These are phyloP conservation scores for Leccinum aurantiacum DNA, from an alignment of 768 basidiomycete species.

Conservation along the genomic window DNA sequence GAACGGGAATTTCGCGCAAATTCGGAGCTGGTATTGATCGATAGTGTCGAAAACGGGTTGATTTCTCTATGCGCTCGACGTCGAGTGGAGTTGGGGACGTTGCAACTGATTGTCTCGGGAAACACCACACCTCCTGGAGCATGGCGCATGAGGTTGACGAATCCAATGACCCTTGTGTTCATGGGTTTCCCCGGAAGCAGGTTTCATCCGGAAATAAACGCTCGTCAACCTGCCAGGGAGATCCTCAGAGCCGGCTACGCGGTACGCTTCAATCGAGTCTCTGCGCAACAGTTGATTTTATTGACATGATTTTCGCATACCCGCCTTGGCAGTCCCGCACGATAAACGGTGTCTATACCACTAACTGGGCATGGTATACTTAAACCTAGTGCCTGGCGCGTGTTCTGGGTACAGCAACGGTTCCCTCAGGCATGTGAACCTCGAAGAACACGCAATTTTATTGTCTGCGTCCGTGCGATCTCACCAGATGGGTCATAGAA, in stretches of 20 bases:
- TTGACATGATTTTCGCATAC: constrained; percentile 3
- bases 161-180: not conserved
- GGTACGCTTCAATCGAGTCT: not conserved
- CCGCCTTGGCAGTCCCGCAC: constrained; percentile 4
- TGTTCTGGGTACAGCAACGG: constrained; percentile 5
- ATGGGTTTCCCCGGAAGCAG: not conserved
- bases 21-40: not conserved
- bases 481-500: not conserved
- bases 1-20: constrained; percentile 2
- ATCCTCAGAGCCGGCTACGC: not conserved
- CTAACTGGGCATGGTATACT: constrained; percentile 9
- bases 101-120: not conserved
- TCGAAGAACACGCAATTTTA: not conserved
- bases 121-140: not conserved
- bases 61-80: not conserved
- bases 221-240: not conserved
- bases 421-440: constrained; percentile 9
- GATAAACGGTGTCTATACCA: constrained; percentile 17
- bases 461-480: constrained; percentile 5
- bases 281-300: not conserved
- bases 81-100: too few species aligned
- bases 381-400: constrained; percentile 11
- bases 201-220: not conserved
- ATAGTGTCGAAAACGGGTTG: not conserved
- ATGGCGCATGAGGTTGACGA: not conserved